Evolutionary conservation across 1,284 basidiomycete species (phyloP), one percentile per base, ranked within the genome.

Genomic region (Cryptococcus jaspeensis): DNA sequence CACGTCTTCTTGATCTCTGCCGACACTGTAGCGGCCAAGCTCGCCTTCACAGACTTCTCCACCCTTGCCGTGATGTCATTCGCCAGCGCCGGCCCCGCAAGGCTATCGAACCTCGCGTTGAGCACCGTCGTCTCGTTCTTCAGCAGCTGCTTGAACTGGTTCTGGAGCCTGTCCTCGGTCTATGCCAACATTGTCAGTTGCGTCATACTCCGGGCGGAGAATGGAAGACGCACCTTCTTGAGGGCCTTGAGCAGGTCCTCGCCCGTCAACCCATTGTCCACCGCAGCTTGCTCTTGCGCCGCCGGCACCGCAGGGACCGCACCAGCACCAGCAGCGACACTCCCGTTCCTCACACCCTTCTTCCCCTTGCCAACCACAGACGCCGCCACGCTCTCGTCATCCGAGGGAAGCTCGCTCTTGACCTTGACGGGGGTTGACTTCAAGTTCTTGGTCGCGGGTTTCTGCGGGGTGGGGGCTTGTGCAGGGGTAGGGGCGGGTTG

Each of bases 81-180:
- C 12, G 59, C 53, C 38, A 67, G 43, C 23, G 60, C 62, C 12
- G 50, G 55, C 20, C 43, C 50, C 9, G 44, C 37, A 2, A 67
- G 18, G 18, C 45, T 25, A 28, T 68, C 63, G 22, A 66, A 23
- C 15, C 58, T 55, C 22, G 53, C 28, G 37, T 51, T 56, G 39
- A 67, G 36, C 11, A 41, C 32, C 12, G 52, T 50, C 38, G 65
- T 40, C 28, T 67, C 60, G 16, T 55, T 53, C 18, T 55, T 54
- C 13, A 68, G 18, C 5, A 52, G 23, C 36, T 65, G 64, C 54
- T 64, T 64, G 56, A 71, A 39, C 37, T 64, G 60, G 35, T 59
- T 65, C 23, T 59, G 43, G 22, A 72, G 46, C 40, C 62, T 53
- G 46, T 70, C 67, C 55, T 71, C 71, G 45, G 68, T 65, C 69